Percentiles rank a stretch among this genome's conserved stretches.
Evolutionary conservation across 2,329 filamentous ascomycete species (phyloP).

Genomic region (Penicillium sp.): DNA sequence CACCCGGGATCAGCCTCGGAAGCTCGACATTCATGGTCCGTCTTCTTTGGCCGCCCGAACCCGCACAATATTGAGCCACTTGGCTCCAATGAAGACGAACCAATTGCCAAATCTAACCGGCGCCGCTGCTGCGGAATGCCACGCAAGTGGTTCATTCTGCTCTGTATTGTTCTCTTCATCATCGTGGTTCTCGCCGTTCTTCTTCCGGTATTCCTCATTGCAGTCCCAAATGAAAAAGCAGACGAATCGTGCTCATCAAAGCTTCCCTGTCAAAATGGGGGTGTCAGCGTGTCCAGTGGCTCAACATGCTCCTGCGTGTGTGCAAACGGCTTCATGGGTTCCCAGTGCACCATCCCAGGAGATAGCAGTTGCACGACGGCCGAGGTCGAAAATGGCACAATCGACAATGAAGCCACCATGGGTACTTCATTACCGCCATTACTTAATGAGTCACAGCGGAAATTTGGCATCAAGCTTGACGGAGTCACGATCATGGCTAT

Average conservation of each 20-base stretch:
- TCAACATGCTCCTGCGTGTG: slow-evolving; percentile 79
- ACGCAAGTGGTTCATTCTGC: slow-evolving; percentile 66
- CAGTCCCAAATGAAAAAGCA: slow-evolving; percentile 49
- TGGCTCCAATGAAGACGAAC: slow-evolving; percentile 18
- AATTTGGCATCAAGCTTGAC: slow-evolving; percentile 72
- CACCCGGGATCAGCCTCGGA: slow-evolving; percentile 49
- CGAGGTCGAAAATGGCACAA: slow-evolving; percentile 36
- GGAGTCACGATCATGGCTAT: slow-evolving; percentile 64
- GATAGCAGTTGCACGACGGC: slow-evolving; percentile 54
- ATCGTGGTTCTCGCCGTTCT: slow-evolving; percentile 76
- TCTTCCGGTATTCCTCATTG: slow-evolving; percentile 63
- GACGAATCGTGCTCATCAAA: slow-evolving; percentile 51
- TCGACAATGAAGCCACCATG: slow-evolving; percentile 63
- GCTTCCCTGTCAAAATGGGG: slow-evolving; percentile 70
- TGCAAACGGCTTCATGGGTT: slow-evolving; percentile 74
- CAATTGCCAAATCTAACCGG: slow-evolving; percentile 27
- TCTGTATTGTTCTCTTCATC: slow-evolving; percentile 60
- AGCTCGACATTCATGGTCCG: slow-evolving; percentile 34
- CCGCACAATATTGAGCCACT: slow-evolving; percentile 29
- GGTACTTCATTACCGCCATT: slow-evolving; percentile 73
- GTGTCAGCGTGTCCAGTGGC: slow-evolving; percentile 63
- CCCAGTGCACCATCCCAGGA: slow-evolving; percentile 48
- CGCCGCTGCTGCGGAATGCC: slow-evolving; percentile 80
- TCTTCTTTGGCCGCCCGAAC: slow-evolving; percentile 34
- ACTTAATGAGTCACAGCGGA: slow-evolving; percentile 56